Evolutionary conservation across 108 stramenopile species (phyloP), one percentile per base, ranked within the genome.

Genomic region (Skeletonema marinoi): DNA sequence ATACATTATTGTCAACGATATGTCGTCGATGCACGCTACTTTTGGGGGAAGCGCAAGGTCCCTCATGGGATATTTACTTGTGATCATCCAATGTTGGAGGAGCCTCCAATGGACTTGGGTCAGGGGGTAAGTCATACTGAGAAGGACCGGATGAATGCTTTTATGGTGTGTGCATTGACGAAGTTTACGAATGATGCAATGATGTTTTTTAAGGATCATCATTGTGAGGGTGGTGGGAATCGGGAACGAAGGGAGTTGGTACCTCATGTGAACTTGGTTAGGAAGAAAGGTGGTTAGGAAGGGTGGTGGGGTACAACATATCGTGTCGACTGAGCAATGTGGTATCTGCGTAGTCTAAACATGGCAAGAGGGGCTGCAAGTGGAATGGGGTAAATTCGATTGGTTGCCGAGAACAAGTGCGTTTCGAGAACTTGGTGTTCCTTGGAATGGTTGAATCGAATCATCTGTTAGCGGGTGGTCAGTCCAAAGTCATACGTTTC

Each of bases 1-100:
- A 66, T 90, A 36, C 91, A 90, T 71, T 90, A 78, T 36, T 90
- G 89, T 75, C 86, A 87, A 70, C 83, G 84, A 35, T 89, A 92
- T 44, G 42, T 50, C 9, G 73, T 89, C 3, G 84, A 85, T 30
- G 77, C 54, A 16, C 82, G 65, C 54, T 87, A 85, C 76, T 88
- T 80, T 54, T 77, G 71, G 48, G 65, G 71, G 29, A 92, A 92
- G 60, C 82, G 87, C 8, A 86, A 87, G 31, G 50, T 89, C 4
- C 84, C 83, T 13, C 89, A 88, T 71, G 77, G 83, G 2, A 82
- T 88, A 51, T 86, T 92, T 48, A 82, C 77, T 0, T 92, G 91
- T 63, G 87, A 92, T 25, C 72, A 72, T 36, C 81, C 87, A 7
- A 50, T 89, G 16, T 50, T 91, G 64, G 42, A 77, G 4, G 88